Base-by-base conservation (phyloP, 2,329 filamentous ascomycete species). In the Neopestalotiopsis rosae region DNA sequence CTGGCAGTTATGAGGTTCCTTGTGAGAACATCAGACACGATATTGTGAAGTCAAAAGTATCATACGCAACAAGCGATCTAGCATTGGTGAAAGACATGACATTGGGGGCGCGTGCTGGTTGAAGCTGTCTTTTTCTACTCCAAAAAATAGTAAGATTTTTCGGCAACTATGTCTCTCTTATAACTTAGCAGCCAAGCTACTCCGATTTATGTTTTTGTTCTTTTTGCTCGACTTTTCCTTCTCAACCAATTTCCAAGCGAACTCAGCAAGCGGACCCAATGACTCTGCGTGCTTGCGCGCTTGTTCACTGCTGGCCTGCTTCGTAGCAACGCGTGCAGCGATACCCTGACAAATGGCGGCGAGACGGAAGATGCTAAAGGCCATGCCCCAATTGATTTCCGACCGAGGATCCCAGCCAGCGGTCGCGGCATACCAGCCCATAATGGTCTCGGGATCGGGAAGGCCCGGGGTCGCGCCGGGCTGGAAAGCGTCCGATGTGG, bases 221-320 rank as follows among this genome's bases (percentile, higher is more conserved):
- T 45, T n/a, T n/a, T n/a, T n/a, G n/a, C n/a, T n/a, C n/a, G n/a
- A n/a, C 67, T 56, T 61, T 32, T 71, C 66, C 70, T 77, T 80
- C 79, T 84, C 85, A 69, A 95, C 91, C 74, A 94, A 81, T 69
- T 87, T 84, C 94, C 94, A 98, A 5, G 94, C 93, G 74, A 92
- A 86, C 80, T 94, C 86, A 0, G 92, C 94, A 84, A 95, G 89
- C 28, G 92, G 90, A 61, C 84, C 86, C 81, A 93, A 90, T 79
- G 89, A 88, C 67, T 83, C 83, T 0, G 87, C 94, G 80, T 97
- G 93, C 57, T 90, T 86, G 74, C 86, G 88, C 6, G 96, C 96
- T 78, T 92, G 89, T 69, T 89, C 92, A 79, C 94, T 97, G 81
- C 94, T 97, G 49, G 96, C 96, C 86, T 98, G 95, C 63, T 95